Evolutionary conservation across 768 basidiomycete species (phyloP).

Genomic region (Serpula lacrymans): DNA sequence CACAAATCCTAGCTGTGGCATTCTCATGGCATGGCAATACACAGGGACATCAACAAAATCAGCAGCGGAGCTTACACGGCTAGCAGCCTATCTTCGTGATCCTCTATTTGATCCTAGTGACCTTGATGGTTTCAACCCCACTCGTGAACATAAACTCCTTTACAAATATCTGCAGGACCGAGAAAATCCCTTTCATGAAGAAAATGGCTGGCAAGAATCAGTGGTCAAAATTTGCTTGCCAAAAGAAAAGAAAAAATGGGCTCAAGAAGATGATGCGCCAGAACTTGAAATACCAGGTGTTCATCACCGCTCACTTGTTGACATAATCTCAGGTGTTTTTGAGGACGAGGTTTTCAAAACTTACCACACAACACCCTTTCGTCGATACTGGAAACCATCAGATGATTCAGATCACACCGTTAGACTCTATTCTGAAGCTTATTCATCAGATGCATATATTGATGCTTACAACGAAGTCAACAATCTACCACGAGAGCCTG

Average conservation of each 20-base stretch:
- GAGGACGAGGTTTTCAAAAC: slow-evolving; percentile 8
- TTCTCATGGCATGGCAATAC: slow-evolving; percentile 1
- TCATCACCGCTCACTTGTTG: slow-evolving; percentile 19
- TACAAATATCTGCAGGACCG: slow-evolving; percentile 11
- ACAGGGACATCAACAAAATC: slow-evolving; percentile 12
- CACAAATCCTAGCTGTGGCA: slow-evolving; percentile 8
- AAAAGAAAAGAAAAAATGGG: slow-evolving; percentile 5
- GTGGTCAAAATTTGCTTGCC: slow-evolving; percentile 20
- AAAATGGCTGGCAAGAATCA: slow-evolving; percentile 17
- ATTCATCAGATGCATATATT: background rate
- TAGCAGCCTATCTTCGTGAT: slow-evolving; percentile 15
- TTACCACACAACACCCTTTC: slow-evolving; percentile 25
- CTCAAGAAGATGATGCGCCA: slow-evolving; percentile 23
- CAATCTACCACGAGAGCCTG: slow-evolving; percentile 7
- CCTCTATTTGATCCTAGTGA: background rate
- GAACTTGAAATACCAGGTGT: slow-evolving; percentile 26
- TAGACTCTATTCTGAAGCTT: background rate
- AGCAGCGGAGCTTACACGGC: slow-evolving; percentile 22
- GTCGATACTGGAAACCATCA: slow-evolving; percentile 17
- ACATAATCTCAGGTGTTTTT: slow-evolving; percentile 22
- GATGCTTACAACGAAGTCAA: slow-evolving; percentile 7
- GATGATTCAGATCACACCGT: background rate
- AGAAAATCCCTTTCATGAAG: slow-evolving; percentile 10
- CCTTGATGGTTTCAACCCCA: slow-evolving; percentile 19
- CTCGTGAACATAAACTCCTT: slow-evolving; percentile 11